phyloP scores from a whole-genome alignment of 73 alveolate species.

The Stentor roeselii region DNA sequence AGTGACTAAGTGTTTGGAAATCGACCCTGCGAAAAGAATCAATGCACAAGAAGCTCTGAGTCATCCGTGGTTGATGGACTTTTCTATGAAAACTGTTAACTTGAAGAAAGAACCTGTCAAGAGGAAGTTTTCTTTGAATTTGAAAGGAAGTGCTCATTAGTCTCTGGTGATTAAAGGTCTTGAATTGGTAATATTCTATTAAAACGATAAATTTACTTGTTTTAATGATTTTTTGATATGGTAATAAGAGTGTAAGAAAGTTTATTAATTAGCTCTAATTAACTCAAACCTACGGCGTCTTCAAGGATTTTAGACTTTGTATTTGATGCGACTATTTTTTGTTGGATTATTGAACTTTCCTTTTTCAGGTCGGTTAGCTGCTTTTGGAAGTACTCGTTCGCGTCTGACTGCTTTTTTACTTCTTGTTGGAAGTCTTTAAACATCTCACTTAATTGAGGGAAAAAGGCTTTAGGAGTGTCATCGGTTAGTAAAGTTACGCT shows the following conservation, averaged over 20 bases:
- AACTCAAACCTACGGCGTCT: conserved; percentile 1
- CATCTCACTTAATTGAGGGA: conserved; percentile 17
- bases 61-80: conserved; percentile 49
- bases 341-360: neutral
- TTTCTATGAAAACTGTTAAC: neutral
- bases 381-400: conserved; percentile 3
- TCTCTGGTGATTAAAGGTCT: too few species aligned
- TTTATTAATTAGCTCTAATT: too few species aligned
- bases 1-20: conserved; percentile 39
- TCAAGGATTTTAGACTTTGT: conserved; percentile 11
- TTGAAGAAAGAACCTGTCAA: neutral
- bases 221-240: too few species aligned
- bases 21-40: conserved; percentile 46
- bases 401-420: neutral
- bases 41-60: conserved; percentile 41
- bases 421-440: conserved; percentile 19
- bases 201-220: too few species aligned
- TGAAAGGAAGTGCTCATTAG: too few species aligned
- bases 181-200: too few species aligned
- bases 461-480: conserved; percentile 21
- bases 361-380: conserved; percentile 16
- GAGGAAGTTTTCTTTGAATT: too few species aligned
- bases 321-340: neutral
- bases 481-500: conserved; percentile 12
- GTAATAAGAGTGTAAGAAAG: too few species aligned